Percentiles rank a stretch among this genome's conserved stretches.
Conservation (phyloP, 805 yeast species). For the Teunomyces kruisii region DNA sequence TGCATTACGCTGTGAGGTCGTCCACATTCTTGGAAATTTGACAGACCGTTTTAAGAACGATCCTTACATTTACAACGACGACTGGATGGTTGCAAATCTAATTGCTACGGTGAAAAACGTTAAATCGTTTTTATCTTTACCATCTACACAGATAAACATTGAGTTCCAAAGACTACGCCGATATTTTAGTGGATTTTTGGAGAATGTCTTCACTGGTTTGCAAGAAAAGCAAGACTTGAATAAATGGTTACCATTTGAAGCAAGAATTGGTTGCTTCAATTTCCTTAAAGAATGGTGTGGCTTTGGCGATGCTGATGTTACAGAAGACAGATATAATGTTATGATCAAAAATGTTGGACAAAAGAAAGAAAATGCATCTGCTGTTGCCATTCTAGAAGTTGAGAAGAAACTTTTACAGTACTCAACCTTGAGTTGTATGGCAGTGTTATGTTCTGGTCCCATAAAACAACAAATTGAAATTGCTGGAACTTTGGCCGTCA, state of each 20-base stretch:
- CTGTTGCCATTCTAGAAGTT: conserved; percentile 76
- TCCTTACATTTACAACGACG: conserved; percentile 56
- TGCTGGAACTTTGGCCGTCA: conserved; percentile 47
- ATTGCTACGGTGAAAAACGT: conserved; percentile 61
- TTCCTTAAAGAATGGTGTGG: conserved; percentile 95
- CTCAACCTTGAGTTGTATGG: conserved; percentile 81
- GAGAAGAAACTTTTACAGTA: conserved; percentile 69
- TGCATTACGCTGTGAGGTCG: conserved; percentile 66
- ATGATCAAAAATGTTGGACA: conserved; percentile 49
- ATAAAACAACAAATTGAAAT: conserved; percentile 50
- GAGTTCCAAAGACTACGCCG: conserved; percentile 76
- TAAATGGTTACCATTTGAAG: conserved; percentile 80
- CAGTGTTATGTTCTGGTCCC: conserved; percentile 74
- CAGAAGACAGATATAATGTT: conserved; percentile 63
- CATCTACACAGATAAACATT: conserved; percentile 60
- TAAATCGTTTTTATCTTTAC: conserved; percentile 56
- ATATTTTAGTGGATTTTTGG: conserved; percentile 80
- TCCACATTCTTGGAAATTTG: conserved; percentile 69
- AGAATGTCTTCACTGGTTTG: conserved; percentile 64
- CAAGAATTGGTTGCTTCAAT: conserved; percentile 77
- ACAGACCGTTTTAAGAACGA: conserved; percentile 60
- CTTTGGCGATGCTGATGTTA: conserved; percentile 65
- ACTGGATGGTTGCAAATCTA: conserved; percentile 64
- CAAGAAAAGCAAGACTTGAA: conserved; percentile 37
- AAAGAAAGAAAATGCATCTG: conserved; percentile 44